Conservation (phyloP, 495 filamentous ascomycete species). For the Talaromyces adpressus region DNA sequence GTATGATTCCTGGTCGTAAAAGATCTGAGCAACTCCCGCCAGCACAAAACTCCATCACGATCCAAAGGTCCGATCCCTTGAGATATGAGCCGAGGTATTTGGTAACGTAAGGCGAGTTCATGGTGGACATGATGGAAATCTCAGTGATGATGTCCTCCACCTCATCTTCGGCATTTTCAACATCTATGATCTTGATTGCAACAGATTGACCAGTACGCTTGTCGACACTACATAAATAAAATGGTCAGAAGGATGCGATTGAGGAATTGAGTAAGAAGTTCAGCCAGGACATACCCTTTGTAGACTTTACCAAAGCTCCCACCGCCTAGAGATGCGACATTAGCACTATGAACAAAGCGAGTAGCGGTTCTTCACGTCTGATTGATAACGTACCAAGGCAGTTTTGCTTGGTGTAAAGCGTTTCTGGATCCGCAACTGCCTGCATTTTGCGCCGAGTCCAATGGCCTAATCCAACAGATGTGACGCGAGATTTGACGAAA, state of each 20-base stretch:
- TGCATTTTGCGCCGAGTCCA: constrained; percentile 22
- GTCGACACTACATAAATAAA: constrained; percentile 54
- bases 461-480: neutral
- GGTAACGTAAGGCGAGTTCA: constrained; percentile 90
- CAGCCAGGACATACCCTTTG: constrained; percentile 62
- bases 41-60: constrained; percentile 92
- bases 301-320: constrained; percentile 95
- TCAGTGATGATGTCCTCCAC: constrained; percentile 99
- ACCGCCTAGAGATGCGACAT: constrained; percentile 42
- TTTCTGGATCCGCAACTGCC: constrained; percentile 65
- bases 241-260: constrained; percentile 21
- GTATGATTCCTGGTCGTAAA: constrained; percentile 86
- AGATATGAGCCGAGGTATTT: constrained; percentile 95
- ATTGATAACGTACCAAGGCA: constrained; percentile 68
- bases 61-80: constrained; percentile 94
- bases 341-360: neutral
- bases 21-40: constrained; percentile 89
- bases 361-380: neutral
- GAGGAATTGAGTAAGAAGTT: neutral
- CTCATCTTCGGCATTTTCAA: constrained; percentile 97
- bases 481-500: neutral
- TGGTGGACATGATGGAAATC: constrained; percentile 90
- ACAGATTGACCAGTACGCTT: constrained; percentile 78
- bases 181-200: constrained; percentile 95
- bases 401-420: constrained; percentile 85